Percentiles rank a stretch among this genome's conserved stretches.
Conservation (phyloP, 2,329 filamentous ascomycete genomes). For the Fusarium citri region DNA sequence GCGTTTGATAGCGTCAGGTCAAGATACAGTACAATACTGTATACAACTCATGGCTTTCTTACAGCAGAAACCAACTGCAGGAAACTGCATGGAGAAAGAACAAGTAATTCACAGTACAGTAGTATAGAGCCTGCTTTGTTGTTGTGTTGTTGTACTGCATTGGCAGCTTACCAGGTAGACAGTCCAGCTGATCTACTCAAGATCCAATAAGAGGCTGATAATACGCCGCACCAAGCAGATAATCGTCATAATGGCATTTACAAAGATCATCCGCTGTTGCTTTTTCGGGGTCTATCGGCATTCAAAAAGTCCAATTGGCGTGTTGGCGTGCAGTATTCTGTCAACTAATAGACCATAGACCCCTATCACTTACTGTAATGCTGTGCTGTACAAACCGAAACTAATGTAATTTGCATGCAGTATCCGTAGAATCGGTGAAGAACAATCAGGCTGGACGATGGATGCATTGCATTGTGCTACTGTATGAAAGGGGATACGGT, state of each 20-base stretch:
- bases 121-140: neutral
- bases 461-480: slow-evolving; percentile 29
- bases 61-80: neutral
- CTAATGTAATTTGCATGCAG: slow-evolving; percentile 27
- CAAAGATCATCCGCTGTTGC: slow-evolving; percentile 29
- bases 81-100: neutral
- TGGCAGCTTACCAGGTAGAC: slow-evolving; percentile 26
- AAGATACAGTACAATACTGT: neutral
- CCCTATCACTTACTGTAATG: neutral
- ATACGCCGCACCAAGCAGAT: slow-evolving; percentile 25
- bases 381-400: slow-evolving; percentile 11
- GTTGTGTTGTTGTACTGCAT: slow-evolving; percentile 23
- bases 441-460: slow-evolving; percentile 19
- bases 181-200: slow-evolving; percentile 30
- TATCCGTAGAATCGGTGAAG: slow-evolving; percentile 32
- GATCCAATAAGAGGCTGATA: slow-evolving; percentile 28
- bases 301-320: slow-evolving; percentile 32
- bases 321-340: slow-evolving; percentile 11
- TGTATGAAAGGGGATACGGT: slow-evolving; percentile 21
- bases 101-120: slow-evolving; percentile 8
- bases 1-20: slow-evolving; percentile 9
- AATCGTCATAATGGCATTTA: slow-evolving; percentile 35
- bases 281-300: slow-evolving; percentile 28
- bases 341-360: neutral
- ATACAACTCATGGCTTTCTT: neutral